These are phyloP conservation scores for Fusarium secorum DNA, from an alignment of 2,329 filamentous ascomycete genomes.

Conservation along the genomic window DNA sequence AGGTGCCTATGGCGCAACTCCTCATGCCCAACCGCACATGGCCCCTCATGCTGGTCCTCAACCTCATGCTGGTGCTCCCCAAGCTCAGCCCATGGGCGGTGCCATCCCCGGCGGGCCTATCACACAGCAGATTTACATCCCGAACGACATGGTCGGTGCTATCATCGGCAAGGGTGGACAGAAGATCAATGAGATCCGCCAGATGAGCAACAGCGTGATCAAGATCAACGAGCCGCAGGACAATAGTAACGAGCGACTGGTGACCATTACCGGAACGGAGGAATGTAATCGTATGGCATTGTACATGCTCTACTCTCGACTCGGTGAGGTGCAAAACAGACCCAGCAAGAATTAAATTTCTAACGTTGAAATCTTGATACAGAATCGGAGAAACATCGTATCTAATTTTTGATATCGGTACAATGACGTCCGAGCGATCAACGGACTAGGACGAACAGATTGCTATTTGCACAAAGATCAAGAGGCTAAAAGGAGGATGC, in stretches of 20 bases:
- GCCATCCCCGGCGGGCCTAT: slow-evolving; percentile 69
- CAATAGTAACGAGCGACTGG: slow-evolving; percentile 96
- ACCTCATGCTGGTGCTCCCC: slow-evolving; percentile 71
- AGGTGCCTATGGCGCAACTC: slow-evolving; percentile 77
- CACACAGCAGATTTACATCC: slow-evolving; percentile 98
- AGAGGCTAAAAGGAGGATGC: slow-evolving; percentile 36
- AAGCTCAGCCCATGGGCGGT: slow-evolving; percentile 77
- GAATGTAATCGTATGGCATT: slow-evolving; percentile 99
- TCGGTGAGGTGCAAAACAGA: slow-evolving; percentile 70
- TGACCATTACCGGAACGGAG: slow-evolving; percentile 96
- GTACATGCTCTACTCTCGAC: slow-evolving; percentile 97
- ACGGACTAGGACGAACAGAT: slow-evolving; percentile 10
- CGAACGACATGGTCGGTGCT: slow-evolving; percentile 98
- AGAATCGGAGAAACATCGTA: slow-evolving; percentile 58
- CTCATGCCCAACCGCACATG: slow-evolving; percentile 76
- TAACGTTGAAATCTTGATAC: slow-evolving; percentile 39
- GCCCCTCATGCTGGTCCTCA: slow-evolving; percentile 65
- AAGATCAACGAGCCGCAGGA: slow-evolving; percentile 99
- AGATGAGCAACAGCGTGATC: slow-evolving; percentile 96
- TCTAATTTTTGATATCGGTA: slow-evolving; percentile 41
- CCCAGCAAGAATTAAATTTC: slow-evolving; percentile 36
- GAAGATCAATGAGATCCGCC: slow-evolving; percentile 99
- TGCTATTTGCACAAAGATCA: slow-evolving; percentile 9
- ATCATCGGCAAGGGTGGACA: slow-evolving; percentile 98
- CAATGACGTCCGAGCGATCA: slow-evolving; percentile 22